Conservation (phyloP, 2,329 filamentous ascomycete genomes). For the Akanthomyces lecanii region DNA sequence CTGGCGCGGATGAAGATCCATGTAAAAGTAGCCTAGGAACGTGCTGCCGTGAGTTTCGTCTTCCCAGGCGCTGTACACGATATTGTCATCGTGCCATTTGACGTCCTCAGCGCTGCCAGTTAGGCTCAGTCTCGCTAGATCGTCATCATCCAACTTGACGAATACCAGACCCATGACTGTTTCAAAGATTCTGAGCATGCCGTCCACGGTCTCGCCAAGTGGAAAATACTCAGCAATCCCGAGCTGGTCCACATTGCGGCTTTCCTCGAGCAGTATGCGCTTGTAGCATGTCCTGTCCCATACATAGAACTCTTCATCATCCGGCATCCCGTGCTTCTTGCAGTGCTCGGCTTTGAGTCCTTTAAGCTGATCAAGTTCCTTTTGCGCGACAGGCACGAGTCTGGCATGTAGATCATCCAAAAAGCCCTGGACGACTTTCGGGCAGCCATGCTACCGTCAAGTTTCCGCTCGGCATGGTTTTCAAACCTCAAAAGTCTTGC, state of each 20-base stretch:
- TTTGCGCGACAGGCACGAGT: too few relatives aligned
- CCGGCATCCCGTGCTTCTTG: too few relatives aligned
- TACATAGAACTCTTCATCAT: conserved; percentile 69
- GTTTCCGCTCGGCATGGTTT: too few relatives aligned
- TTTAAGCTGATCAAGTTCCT: too few relatives aligned
- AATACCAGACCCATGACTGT: conserved; percentile 79
- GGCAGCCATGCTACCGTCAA: too few relatives aligned
- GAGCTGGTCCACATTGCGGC: conserved; percentile 74
- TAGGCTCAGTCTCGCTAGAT: conserved; percentile 60
- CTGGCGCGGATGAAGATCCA: conserved; percentile 73
- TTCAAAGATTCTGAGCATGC: conserved; percentile 81
- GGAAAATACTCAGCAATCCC: conserved; percentile 83
- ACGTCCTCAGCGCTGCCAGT: conserved; percentile 68
- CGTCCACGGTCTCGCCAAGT: conserved; percentile 64
- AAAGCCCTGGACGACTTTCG: too few relatives aligned
- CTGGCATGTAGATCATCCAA: too few relatives aligned
- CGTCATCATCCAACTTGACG: conserved; percentile 64
- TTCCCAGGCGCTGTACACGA: conserved; percentile 79
- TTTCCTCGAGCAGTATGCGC: conserved; percentile 72
- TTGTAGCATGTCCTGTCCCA: conserved; percentile 83
- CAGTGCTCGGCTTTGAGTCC: too few relatives aligned
- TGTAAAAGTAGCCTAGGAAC: conserved; percentile 79
- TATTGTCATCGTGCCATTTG: conserved; percentile 76
- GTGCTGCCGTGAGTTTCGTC: conserved; percentile 64
- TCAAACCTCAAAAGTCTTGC: too few relatives aligned